Evolutionary conservation across 1,284 basidiomycete genomes (phyloP).

Genomic region (Lentinus polychrous): DNA sequence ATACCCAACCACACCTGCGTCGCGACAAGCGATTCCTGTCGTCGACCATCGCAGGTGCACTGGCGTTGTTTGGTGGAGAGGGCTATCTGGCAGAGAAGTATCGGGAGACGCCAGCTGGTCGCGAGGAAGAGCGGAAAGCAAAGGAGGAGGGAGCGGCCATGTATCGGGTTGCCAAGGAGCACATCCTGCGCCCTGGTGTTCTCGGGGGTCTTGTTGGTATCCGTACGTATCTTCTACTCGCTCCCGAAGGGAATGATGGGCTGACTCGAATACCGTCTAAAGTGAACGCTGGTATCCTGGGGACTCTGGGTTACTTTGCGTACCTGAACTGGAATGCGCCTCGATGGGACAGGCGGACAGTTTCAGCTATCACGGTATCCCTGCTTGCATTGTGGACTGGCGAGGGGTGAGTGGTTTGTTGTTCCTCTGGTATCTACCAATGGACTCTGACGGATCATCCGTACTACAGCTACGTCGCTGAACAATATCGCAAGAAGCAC

Average conservation of each 20-base stretch:
- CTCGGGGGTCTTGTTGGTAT: conserved; percentile 61
- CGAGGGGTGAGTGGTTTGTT: conserved; percentile 51
- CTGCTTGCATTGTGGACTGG: conserved; percentile 59
- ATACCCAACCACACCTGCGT: conserved; percentile 57
- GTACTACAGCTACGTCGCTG: conserved; percentile 23
- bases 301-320: conserved; percentile 60
- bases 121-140: conserved; percentile 49
- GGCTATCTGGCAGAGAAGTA: conserved; percentile 61
- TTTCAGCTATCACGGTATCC: conserved; percentile 60
- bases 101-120: conserved; percentile 51
- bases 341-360: conserved; percentile 62
- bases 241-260: neutral
- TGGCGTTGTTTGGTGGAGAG: conserved; percentile 56
- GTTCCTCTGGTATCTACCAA: neutral
- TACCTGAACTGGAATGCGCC: conserved; percentile 66
- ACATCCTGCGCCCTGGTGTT: conserved; percentile 61
- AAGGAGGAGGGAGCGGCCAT: conserved; percentile 56
- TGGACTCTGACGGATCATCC: neutral
- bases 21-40: conserved; percentile 52
- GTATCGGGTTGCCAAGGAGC: conserved; percentile 53
- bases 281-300: conserved; percentile 69
- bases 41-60: conserved; percentile 43
- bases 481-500: conserved; percentile 20
- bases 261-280: conserved; percentile 1
- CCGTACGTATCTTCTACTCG: conserved; percentile 31